Evolutionary conservation across 2,329 filamentous ascomycete species (phyloP).

Genomic region (Alternaria sp.): DNA sequence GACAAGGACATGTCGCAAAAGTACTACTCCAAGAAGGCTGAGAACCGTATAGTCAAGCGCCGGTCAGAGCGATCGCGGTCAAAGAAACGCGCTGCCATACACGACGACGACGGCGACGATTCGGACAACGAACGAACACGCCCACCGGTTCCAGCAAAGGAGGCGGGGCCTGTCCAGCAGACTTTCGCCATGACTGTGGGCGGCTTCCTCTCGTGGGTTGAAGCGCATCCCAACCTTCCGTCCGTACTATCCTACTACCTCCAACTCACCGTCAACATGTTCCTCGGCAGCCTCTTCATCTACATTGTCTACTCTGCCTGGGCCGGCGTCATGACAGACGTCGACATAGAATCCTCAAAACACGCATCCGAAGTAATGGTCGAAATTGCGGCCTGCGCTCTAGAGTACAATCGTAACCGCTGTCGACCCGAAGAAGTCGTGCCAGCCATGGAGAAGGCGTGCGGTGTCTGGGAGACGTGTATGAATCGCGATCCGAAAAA

Average conservation of each 20-base stretch:
- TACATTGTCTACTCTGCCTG: slow-evolving; percentile 77
- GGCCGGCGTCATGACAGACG: slow-evolving; percentile 75
- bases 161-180: slow-evolving; percentile 24
- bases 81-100: slow-evolving; percentile 35
- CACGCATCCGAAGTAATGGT: slow-evolving; percentile 74
- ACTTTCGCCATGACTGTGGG: slow-evolving; percentile 48
- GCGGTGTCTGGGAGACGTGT: slow-evolving; percentile 84
- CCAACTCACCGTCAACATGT: slow-evolving; percentile 72
- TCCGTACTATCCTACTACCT: slow-evolving; percentile 73
- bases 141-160: slow-evolving; percentile 2
- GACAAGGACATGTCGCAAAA: slow-evolving; percentile 31
- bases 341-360: slow-evolving; percentile 74
- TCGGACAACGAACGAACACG: slow-evolving; percentile 32
- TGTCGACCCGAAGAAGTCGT: slow-evolving; percentile 73
- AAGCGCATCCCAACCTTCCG: slow-evolving; percentile 71
- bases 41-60: slow-evolving; percentile 51
- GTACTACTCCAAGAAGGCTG: slow-evolving; percentile 49
- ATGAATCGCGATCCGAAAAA: slow-evolving; percentile 84
- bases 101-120: slow-evolving; percentile 34
- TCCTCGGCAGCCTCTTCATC: slow-evolving; percentile 64
- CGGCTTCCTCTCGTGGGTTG: slow-evolving; percentile 68
- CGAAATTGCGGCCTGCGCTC: slow-evolving; percentile 77
- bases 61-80: slow-evolving; percentile 29
- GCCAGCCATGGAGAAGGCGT: slow-evolving; percentile 77
- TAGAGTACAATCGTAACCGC: slow-evolving; percentile 77